Percentiles rank a stretch among this genome's conserved stretches.
Evolutionary conservation across 306 rosid genomes (phyloP).

Genomic region (Rosa chinensis): DNA sequence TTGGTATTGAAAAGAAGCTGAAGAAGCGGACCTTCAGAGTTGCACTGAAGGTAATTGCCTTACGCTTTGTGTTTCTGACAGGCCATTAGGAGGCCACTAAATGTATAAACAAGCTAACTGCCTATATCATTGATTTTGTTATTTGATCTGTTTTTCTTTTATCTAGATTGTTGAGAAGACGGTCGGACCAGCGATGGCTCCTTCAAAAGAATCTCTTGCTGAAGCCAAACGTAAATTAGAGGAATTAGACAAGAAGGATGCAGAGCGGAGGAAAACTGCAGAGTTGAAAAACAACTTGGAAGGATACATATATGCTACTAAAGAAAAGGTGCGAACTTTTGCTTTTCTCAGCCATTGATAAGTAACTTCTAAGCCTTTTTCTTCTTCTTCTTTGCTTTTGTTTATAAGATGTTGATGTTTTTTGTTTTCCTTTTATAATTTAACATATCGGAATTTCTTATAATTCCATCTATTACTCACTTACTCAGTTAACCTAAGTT

Average conservation of each 20-base stretch:
- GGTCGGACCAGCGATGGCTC: conserved; percentile 62
- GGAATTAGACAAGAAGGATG: conserved; percentile 79
- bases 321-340: conserved; percentile 73
- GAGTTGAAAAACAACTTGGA: conserved; percentile 89
- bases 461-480: background rate
- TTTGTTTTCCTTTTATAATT: background rate
- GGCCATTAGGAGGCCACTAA: background rate
- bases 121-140: conserved; percentile 2
- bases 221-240: conserved; percentile 77
- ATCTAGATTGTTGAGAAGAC: conserved; percentile 67
- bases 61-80: conserved; percentile 5
- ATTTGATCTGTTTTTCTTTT: conserved; percentile 12
- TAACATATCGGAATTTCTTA: background rate
- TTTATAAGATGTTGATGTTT: background rate
- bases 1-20: conserved; percentile 68
- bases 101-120: background rate
- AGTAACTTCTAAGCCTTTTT: background rate
- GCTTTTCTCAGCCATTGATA: background rate
- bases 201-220: conserved; percentile 64
- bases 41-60: conserved; percentile 68
- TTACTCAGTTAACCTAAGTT: background rate
- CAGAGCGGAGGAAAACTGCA: conserved; percentile 91
- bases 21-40: conserved; percentile 83
- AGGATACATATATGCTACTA: conserved; percentile 84
- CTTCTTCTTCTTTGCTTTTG: background rate